Base-by-base conservation (phyloP, 495 filamentous ascomycete genomes). In the Aspergillus diversus region DNA sequence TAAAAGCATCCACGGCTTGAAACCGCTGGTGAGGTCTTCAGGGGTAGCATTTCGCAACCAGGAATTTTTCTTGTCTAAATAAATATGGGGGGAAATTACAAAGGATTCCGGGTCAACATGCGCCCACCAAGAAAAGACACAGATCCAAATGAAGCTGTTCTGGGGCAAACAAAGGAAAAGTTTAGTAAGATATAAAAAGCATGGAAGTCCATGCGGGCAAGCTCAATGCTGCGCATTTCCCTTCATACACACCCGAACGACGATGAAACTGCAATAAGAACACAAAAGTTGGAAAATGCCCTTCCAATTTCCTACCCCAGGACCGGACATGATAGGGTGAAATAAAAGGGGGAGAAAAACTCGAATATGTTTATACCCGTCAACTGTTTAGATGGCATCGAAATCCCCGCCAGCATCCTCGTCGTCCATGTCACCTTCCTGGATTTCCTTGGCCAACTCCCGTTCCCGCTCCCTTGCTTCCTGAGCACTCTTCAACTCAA, bases 401-500 rank as follows among this genome's bases (percentile, higher is more conserved):
- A 97, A 98, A 71, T 97, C 96, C 43, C 93, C 95, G 56, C 92
- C 92, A 55, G 93, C 91, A 82, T 98, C 95, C 70, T 97, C 96
- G 72, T 97, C 95, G 67, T 98, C 95, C 78, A 97, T 86, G 69
- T 98, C 95, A 15, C 96, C 95, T 65, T 98, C 95, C 77, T 97
- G 91, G 69, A 99, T 99, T 84, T 99, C 95, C 85, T 98, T 99
- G 52, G 94, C 95, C 77, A 99, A 83, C 75, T 99, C 95, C 33
- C 96, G 83, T 80, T 99, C 95, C 46, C 95, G 85, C 78, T 99
- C 95, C 47, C 95, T 87, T 17, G 95, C 95, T 78, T 98, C 95
- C 75, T 97, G 93, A 3, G 96, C 95, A 70, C 95, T 98, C 87
- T 96, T 97, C 55, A 98, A 81, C 77, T 98, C 95, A 33, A 97